phyloP scores from a whole-genome alignment of 192 early-diverging fungal genomes.

The Dissophora globulifera region DNA sequence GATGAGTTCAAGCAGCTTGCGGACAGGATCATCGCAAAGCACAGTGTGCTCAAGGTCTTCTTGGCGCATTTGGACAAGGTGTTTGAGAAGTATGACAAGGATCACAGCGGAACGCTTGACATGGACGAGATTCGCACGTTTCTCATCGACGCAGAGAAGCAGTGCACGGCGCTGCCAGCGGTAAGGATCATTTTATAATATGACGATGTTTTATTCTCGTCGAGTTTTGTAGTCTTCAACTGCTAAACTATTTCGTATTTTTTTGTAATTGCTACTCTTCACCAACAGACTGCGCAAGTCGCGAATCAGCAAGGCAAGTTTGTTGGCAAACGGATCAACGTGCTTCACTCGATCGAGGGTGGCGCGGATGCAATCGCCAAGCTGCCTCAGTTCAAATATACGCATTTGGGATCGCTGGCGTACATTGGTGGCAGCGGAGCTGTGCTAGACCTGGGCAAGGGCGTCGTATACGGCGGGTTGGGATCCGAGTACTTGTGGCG shows the following conservation, averaged over 20 bases:
- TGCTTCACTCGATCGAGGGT: slow-evolving; percentile 28
- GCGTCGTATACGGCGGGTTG: slow-evolving; percentile 61
- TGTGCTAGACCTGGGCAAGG: slow-evolving; percentile 61
- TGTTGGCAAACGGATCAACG: slow-evolving; percentile 57
- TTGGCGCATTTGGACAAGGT: slow-evolving; percentile 56
- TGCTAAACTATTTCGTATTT: too few species aligned
- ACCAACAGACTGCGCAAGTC: slow-evolving; percentile 65
- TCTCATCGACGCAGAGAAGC: slow-evolving; percentile 64
- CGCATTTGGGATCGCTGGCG: slow-evolving; percentile 72
- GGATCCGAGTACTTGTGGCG: slow-evolving; percentile 68
- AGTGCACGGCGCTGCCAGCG: slow-evolving; percentile 62
- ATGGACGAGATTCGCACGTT: slow-evolving; percentile 60
- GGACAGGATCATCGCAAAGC: slow-evolving; percentile 53
- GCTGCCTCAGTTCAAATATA: slow-evolving; percentile 68
- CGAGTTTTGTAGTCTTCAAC: too few species aligned
- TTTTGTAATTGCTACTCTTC: not conserved
- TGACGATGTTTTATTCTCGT: too few species aligned
- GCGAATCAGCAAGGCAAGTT: slow-evolving; percentile 66
- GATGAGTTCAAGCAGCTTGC: slow-evolving; percentile 61
- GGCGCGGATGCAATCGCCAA: slow-evolving; percentile 41
- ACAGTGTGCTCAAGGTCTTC: slow-evolving; percentile 66
- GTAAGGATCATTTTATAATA: slow-evolving; percentile 35
- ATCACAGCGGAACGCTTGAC: slow-evolving; percentile 62
- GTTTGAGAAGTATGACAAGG: slow-evolving; percentile 61
- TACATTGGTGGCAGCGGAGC: slow-evolving; percentile 75